phyloP scores from a whole-genome alignment of 2,329 filamentous ascomycete species.

The Nemania sp. region DNA sequence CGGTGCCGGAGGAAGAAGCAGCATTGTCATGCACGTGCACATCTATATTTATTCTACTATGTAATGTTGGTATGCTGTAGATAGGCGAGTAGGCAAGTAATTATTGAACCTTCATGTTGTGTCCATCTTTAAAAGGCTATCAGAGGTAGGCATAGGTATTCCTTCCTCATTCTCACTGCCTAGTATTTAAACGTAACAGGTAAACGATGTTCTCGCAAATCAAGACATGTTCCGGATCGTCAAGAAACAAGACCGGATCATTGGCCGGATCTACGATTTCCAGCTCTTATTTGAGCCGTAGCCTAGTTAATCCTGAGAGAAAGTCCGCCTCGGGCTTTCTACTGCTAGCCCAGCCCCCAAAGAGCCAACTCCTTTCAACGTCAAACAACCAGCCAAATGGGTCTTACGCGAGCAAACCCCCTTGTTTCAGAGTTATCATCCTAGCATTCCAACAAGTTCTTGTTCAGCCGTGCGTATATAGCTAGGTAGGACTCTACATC shows the following conservation, averaged over 20 bases:
- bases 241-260: background rate
- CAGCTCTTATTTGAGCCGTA: no score
- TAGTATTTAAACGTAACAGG: no score
- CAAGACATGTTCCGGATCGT: background rate
- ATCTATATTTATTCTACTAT: background rate
- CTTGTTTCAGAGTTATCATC: slow-evolving; percentile 31
- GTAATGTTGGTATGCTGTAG: no score
- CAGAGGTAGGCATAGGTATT: no score
- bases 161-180: no score
- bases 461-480: background rate
- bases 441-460: background rate
- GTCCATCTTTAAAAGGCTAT: no score
- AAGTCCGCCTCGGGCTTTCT: slow-evolving; percentile 8
- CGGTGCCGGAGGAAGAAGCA: background rate
- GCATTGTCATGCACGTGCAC: slow-evolving; percentile 4
- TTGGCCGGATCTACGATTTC: background rate
- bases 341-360: slow-evolving; percentile 15
- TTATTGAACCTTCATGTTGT: no score
- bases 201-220: no score
- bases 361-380: slow-evolving; percentile 11
- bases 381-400: slow-evolving; percentile 14
- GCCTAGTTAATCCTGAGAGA: background rate
- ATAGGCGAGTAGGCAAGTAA: no score
- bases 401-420: slow-evolving; percentile 27
- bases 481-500: background rate